Evolutionary conservation across 2,329 filamentous ascomycete genomes (phyloP).

Genomic region (Colletotrichum truncatum): DNA sequence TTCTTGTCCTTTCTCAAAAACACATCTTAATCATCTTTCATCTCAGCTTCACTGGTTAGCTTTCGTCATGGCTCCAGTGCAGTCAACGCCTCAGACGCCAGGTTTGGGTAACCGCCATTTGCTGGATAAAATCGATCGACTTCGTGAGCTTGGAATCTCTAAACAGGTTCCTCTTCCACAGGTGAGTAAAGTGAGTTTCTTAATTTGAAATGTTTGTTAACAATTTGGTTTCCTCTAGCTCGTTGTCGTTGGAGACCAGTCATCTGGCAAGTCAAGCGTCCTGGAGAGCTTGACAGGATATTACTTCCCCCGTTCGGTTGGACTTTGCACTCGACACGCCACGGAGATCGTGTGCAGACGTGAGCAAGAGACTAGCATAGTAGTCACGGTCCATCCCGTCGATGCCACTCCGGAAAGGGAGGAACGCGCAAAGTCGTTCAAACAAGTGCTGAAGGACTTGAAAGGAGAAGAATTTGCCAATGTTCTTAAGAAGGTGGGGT

Average conservation of each 20-base stretch:
- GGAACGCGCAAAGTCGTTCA: slow-evolving; percentile 47
- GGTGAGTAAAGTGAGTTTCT: too few species aligned
- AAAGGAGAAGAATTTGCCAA: slow-evolving; percentile 53
- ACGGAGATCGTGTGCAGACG: slow-evolving; percentile 57
- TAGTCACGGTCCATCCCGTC: slow-evolving; percentile 52
- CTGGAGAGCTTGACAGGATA: slow-evolving; percentile 71
- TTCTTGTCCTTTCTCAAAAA: not conserved
- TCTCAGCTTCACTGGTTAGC: too few species aligned
- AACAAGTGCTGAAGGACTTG: slow-evolving; percentile 84
- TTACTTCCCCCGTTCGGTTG: slow-evolving; percentile 53
- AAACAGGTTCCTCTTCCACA: slow-evolving; percentile 38
- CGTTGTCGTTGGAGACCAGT: slow-evolving; percentile 85
- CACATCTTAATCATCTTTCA: too few species aligned
- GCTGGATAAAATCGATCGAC: slow-evolving; percentile 39
- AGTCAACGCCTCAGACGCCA: not conserved
- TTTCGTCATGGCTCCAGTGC: not conserved
- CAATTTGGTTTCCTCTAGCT: slow-evolving; percentile 64
- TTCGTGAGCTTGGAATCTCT: slow-evolving; percentile 47
- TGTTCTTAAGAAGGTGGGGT: slow-evolving; percentile 23
- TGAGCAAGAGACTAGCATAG: slow-evolving; percentile 42
- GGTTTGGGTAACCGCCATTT: slow-evolving; percentile 13
- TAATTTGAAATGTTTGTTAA: too few species aligned
- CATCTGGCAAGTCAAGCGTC: slow-evolving; percentile 86
- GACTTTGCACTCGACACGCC: slow-evolving; percentile 58
- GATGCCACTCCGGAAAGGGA: not conserved